Evolutionary conservation across 208 protist genomes (phyloP).

Genomic region (Hexamita inflata): DNA sequence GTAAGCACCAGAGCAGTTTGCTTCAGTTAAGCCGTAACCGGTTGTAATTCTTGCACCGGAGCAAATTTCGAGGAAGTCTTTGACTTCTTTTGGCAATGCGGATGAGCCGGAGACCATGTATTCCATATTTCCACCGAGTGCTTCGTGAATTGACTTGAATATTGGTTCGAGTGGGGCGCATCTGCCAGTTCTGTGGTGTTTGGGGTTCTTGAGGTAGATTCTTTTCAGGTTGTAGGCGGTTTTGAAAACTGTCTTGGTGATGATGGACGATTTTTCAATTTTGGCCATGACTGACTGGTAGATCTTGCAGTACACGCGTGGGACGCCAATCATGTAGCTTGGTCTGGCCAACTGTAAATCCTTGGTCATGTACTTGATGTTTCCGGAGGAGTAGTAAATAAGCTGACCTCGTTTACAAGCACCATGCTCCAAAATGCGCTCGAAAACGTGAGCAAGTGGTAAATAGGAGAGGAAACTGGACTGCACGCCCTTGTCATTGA

Average conservation of each 20-base stretch:
- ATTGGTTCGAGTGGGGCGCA: background rate
- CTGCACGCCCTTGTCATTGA: too few species aligned
- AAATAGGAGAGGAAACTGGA: slow-evolving; percentile 13
- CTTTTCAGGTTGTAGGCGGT: background rate
- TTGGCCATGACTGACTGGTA: slow-evolving; percentile 1
- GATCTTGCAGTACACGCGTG: slow-evolving; percentile 5
- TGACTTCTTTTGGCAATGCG: background rate
- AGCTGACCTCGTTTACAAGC: background rate
- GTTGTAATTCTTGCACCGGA: slow-evolving; percentile 15
- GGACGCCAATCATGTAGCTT: background rate
- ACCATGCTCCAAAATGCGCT: background rate
- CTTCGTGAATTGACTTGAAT: slow-evolving; percentile 15
- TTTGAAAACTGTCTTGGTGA: background rate
- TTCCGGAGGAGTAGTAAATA: slow-evolving; percentile 13
- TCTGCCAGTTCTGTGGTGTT: background rate
- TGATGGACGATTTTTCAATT: background rate
- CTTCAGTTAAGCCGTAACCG: slow-evolving; percentile 14
- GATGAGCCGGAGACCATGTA: slow-evolving; percentile 7
- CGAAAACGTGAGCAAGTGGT: slow-evolving; percentile 15
- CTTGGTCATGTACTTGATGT: background rate
- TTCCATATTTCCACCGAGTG: slow-evolving; percentile 12
- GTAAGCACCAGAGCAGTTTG: background rate
- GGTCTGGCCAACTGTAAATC: background rate
- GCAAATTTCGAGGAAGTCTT: background rate
- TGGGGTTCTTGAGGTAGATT: too few species aligned